Evolutionary conservation across 2,329 filamentous ascomycete species (phyloP).

Genomic region (Sporothrix luriei): DNA sequence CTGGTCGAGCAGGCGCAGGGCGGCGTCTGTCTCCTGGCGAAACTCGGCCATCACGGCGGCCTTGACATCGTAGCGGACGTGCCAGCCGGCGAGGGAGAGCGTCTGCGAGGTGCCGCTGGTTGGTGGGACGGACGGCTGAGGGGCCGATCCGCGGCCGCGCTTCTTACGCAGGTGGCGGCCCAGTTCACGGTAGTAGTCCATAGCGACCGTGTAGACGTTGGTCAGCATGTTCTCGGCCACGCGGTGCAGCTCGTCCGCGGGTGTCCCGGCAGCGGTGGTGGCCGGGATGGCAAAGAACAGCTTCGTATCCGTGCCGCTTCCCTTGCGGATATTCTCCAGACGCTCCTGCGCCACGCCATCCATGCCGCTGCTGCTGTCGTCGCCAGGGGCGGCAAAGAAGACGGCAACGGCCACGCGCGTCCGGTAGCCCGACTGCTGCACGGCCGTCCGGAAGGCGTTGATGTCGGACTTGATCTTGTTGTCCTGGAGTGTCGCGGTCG

Average conservation of each 20-base stretch:
- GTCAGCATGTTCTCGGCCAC: constrained; percentile 74
- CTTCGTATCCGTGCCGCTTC: constrained; percentile 79
- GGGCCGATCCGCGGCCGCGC: constrained; percentile 74
- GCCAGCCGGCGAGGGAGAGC: constrained; percentile 84
- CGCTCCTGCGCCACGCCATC: constrained; percentile 69
- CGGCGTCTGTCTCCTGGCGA: constrained; percentile 86
- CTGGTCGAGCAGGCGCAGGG: constrained; percentile 80
- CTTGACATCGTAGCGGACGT: constrained; percentile 93
- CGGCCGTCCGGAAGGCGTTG: constrained; percentile 69
- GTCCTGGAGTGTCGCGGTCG: constrained; percentile 76
- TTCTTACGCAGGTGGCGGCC: constrained; percentile 92
- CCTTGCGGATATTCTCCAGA: constrained; percentile 74
- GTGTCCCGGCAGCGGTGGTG: constrained; percentile 43
- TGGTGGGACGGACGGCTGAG: constrained; percentile 79
- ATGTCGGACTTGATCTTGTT: constrained; percentile 88
- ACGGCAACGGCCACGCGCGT: constrained; percentile 76
- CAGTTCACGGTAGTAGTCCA: constrained; percentile 92
- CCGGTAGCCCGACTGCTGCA: constrained; percentile 72
- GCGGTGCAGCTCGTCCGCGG: constrained; percentile 66
- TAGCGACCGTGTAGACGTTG: constrained; percentile 70
- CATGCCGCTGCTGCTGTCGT: constrained; percentile 54
- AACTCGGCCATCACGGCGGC: constrained; percentile 89
- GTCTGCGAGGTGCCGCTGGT: constrained; percentile 83
- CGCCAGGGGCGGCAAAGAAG: constrained; percentile 55
- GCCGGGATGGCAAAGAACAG: constrained; percentile 83